Evolutionary conservation across 202 grass and related monocot species (phyloP), one percentile per base, ranked within the genome.

Genomic region (Bolboschoenoplectus hybrid): DNA sequence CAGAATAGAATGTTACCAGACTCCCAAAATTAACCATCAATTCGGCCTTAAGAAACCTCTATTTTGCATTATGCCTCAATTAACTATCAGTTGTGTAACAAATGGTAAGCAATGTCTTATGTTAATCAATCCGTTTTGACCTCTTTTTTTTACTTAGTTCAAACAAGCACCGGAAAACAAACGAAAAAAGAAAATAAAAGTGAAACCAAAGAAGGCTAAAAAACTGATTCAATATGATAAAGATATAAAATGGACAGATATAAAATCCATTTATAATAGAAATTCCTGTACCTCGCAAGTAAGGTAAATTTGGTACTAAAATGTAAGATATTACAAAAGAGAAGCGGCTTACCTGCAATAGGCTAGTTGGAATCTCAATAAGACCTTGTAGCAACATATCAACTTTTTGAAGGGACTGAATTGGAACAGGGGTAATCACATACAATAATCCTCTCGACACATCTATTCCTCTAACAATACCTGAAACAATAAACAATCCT

Each of bases 351-450:
- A 96, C 93, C 91, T 96, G 91, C 75, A 98, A 80, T 74, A 92
- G 36, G 80, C 86, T 67, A 61, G 87, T 91, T 52, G 96, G 93
- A 82, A 98, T 92, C 81, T 95, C 89, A 43, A 98, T 89, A 85
- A 92, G 89, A 45, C 96, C 96, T 88, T 98, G 96, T 62, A 94
- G 84, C 83, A 98, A 60, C 75, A 96, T 87, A 94, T 98, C 88
- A 38, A 98, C 93, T 10, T 52, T 89, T 89, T 90, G 89, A 58
- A 98, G 87, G 55, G 66, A 63, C 41, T 78, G 0, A 61, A 7
- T 80, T 85, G 90, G 88, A 88, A 98, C 90, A 82, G 93, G 96
- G n/a, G 93, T 98, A 82, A 94, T 94, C 12, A 94, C 67, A 90
- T 96, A 94, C 44, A 96, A 58, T 36, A 96, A 65, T 40, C 90